Conservation (phyloP, 2,329 filamentous ascomycete species). For the Nemania serpens region DNA sequence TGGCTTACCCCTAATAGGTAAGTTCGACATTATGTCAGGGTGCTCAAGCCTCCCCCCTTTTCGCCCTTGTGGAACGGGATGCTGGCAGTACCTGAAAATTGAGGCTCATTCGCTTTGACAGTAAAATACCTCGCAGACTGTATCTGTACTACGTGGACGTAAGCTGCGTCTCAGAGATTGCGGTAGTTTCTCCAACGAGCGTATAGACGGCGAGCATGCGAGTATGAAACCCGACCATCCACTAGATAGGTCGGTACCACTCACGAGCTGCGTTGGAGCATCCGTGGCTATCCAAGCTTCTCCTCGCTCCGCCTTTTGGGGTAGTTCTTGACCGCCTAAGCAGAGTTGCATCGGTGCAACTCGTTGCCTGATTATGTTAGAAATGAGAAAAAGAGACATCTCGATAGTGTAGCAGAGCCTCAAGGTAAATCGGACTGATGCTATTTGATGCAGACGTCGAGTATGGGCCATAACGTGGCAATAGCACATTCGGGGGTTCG, state of each 20-base stretch:
- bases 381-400: background rate
- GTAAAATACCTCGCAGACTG: background rate
- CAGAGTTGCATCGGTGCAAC: conserved; percentile 19
- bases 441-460: no score
- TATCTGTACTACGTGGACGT: background rate
- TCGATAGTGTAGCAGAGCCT: conserved; percentile 21
- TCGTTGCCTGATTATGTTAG: background rate
- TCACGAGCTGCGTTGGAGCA: conserved; percentile 3
- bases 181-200: conserved; percentile 3
- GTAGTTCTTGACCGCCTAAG: conserved; percentile 23
- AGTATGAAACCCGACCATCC: conserved; percentile 1
- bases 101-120: conserved; percentile 6
- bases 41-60: no score
- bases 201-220: background rate
- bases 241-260: conserved; percentile 5
- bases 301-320: conserved; percentile 24
- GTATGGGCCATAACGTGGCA: conserved; percentile 1
- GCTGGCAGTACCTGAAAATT: background rate
- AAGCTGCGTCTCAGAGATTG: background rate
- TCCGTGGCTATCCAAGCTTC: background rate
- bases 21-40: no score
- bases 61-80: background rate
- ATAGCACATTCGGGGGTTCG: conserved; percentile 1
- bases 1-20: background rate
- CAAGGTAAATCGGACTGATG: no score